Evolutionary conservation across 441 rosid genomes (phyloP).

Genomic region (Mallotus japonicus): DNA sequence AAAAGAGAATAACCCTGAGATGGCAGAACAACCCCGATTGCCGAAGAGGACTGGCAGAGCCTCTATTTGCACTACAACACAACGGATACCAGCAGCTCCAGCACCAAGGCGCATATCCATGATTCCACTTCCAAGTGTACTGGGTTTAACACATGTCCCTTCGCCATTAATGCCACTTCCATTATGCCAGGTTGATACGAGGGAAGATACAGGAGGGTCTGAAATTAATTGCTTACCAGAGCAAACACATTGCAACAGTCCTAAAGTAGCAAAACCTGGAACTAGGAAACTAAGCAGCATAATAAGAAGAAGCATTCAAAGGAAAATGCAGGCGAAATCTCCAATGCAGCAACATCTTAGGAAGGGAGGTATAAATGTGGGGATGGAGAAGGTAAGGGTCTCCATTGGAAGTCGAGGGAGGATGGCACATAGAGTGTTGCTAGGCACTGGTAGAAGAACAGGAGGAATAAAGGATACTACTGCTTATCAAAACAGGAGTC

Average conservation of each 20-base stretch:
- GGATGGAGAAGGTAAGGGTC: slow-evolving; percentile 79
- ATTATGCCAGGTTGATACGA: slow-evolving; percentile 29
- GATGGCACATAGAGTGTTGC: slow-evolving; percentile 54
- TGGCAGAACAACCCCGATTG: slow-evolving; percentile 48
- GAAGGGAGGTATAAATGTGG: slow-evolving; percentile 76
- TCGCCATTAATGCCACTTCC: slow-evolving; percentile 31
- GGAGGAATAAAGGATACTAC: slow-evolving; percentile 43
- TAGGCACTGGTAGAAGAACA: slow-evolving; percentile 53
- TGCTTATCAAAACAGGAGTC: slow-evolving; percentile 45
- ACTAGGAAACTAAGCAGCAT: slow-evolving; percentile 56
- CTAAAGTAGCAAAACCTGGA: slow-evolving; percentile 45
- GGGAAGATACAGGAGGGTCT: slow-evolving; percentile 35
- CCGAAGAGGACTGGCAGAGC: slow-evolving; percentile 75
- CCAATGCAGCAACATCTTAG: slow-evolving; percentile 67
- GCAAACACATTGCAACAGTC: slow-evolving; percentile 52
- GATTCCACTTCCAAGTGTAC: slow-evolving; percentile 54
- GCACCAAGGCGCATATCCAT: slow-evolving; percentile 80
- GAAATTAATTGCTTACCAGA: slow-evolving; percentile 41
- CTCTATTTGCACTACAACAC: slow-evolving; percentile 53
- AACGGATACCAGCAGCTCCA: slow-evolving; percentile 39
- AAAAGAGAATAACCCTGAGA: slow-evolving; percentile 83
- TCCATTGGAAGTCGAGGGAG: slow-evolving; percentile 88
- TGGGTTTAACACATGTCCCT: slow-evolving; percentile 30
- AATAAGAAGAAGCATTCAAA: slow-evolving; percentile 72
- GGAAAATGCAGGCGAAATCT: slow-evolving; percentile 57